Base-by-base conservation (phyloP, 805 yeast genomes). In the Debaryomyces tyrocola region DNA sequence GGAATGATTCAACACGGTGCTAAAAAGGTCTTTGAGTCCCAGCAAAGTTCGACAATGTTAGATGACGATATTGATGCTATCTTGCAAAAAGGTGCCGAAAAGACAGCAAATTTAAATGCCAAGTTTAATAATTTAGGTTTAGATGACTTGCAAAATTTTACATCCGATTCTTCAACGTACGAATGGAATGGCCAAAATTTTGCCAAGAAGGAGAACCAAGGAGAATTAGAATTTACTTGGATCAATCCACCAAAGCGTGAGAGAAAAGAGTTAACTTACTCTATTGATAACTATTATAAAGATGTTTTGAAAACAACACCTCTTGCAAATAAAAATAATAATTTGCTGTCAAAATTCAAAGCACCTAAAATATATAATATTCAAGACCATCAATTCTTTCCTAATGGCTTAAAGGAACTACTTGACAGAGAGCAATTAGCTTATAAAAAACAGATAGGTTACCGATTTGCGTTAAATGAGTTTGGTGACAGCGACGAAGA, bases 1-100 rank as follows among this genome's bases (percentile, higher is more conserved):
- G 89, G 87, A 41, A 94, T 94, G 98, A 92, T 92, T 64, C 98
- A 92, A 66, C 96, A 85, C 66, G 99, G 99, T 48, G 99, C 99
- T 1, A 85, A 86, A 62, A 82, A 84, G 38, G 91, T 94, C 15
- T 86, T 94, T 63, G 92, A 87, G 50, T 66, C 75, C 18, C 54
- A 49, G 28, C 58, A 63, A 9, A 60, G 54, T 24, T 47, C 56
- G 6, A 53, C 62, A 48, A 60, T 59, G 64, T 67, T 60, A 47
- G 82, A 80, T 45, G 84, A 80, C 44, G 96, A 92, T 63, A 88
- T 92, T 50, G 98, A 92, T 44, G 84, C 77, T 0, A 89, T 94
- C 57, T 75, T 94, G 55, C 77, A 77, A 48, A 80, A 80, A 55
- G 97, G 98, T 46, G 87, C 89, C 47, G 85, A 82, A 52, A 88